Evolutionary conservation across 495 filamentous ascomycete genomes (phyloP).

Genomic region (Ramalina intermedia): DNA sequence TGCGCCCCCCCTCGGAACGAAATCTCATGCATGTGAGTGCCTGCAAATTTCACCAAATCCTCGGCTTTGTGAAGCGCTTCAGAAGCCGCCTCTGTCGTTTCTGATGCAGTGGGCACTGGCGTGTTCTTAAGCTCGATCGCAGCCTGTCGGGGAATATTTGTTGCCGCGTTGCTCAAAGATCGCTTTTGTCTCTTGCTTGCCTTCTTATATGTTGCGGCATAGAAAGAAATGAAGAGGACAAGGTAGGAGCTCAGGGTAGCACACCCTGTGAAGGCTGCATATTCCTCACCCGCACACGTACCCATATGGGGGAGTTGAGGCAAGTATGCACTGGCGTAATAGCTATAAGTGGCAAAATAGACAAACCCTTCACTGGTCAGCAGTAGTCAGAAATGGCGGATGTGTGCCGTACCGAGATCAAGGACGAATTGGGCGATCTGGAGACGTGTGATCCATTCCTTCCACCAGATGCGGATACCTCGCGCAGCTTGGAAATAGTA

Average conservation of each 20-base stretch:
- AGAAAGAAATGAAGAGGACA: constrained; percentile 19
- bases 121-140: constrained; percentile 4
- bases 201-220: constrained; percentile 19
- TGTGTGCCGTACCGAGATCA: constrained; percentile 24
- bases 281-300: constrained; percentile 17
- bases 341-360: constrained; percentile 21
- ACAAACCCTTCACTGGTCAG: constrained; percentile 12
- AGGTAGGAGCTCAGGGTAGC: constrained; percentile 20
- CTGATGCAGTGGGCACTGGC: constrained; percentile 6
- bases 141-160: constrained; percentile 3
- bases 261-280: constrained; percentile 19
- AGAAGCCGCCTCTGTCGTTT: constrained; percentile 4
- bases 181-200: constrained; percentile 5
- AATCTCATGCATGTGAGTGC: not conserved
- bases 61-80: constrained; percentile 7
- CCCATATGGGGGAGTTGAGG: constrained; percentile 16
- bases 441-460: constrained; percentile 43
- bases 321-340: constrained; percentile 14
- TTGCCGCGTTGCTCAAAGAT: constrained; percentile 1
- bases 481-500: constrained; percentile 49
- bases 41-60: constrained; percentile 9
- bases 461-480: constrained; percentile 46
- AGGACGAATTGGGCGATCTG: constrained; percentile 46
- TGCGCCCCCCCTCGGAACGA: too few relatives aligned
- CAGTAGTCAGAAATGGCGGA: too few relatives aligned